phyloP scores from a whole-genome alignment of 176 grass and related monocot species.

The Dactylis glomerata region DNA sequence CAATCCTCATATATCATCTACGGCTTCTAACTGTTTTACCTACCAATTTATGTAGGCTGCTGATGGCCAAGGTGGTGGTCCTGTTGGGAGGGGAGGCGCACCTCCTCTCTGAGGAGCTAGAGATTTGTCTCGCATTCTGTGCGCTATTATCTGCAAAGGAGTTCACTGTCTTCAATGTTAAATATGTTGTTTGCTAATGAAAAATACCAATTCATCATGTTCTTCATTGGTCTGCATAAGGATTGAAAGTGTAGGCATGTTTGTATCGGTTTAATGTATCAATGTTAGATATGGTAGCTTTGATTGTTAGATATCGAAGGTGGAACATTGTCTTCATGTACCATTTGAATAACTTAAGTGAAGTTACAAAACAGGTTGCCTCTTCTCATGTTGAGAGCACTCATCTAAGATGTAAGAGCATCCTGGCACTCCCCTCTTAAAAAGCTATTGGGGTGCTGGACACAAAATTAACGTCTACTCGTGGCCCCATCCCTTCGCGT shows the following conservation, averaged over 20 bases:
- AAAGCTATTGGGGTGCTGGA: no score
- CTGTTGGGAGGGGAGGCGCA: conserved; percentile 8
- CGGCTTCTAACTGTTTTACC: conserved; percentile 10
- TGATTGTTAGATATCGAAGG: neutral
- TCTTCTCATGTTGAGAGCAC: no score
- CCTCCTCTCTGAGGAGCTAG: conserved; percentile 34
- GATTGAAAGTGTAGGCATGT: neutral
- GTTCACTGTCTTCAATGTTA: neutral
- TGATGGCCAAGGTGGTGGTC: conserved; percentile 41
- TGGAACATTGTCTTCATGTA: no score
- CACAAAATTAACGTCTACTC: no score
- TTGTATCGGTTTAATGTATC: neutral
- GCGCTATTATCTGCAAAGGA: conserved; percentile 6
- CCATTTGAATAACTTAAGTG: no score
- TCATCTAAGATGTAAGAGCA: no score
- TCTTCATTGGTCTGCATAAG: neutral
- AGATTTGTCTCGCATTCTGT: neutral
- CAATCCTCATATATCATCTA: neutral
- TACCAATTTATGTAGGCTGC: conserved; percentile 34
- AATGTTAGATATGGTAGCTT: neutral
- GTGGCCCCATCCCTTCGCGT: no score
- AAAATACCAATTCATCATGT: neutral
- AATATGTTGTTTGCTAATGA: conserved; percentile 2
- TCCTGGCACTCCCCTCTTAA: no score
- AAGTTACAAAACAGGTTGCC: no score